Conservation (phyloP, 768 basidiomycete genomes). For the Tulasnella sp. region DNA sequence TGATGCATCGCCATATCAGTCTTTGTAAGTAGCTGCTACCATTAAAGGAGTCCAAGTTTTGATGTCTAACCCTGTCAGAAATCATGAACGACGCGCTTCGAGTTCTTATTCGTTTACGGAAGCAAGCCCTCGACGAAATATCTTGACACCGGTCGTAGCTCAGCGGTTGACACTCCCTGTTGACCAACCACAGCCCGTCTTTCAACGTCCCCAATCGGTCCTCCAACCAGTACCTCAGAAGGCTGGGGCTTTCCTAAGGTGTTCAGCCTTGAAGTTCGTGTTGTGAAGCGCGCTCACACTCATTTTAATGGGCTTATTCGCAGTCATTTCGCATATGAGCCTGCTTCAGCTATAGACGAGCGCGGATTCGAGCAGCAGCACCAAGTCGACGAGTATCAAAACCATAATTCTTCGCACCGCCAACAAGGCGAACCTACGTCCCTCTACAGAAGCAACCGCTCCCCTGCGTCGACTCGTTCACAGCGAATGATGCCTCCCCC, state of each 20-base stretch:
- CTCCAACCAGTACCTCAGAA: constrained; percentile 42
- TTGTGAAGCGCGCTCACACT: background rate
- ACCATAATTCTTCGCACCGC: too few relatives aligned
- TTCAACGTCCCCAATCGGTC: constrained; percentile 17
- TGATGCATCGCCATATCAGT: too few relatives aligned
- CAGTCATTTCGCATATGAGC: too few relatives aligned
- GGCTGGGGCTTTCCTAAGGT: constrained; percentile 15
- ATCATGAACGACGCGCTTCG: background rate
- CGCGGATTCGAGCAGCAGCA: too few relatives aligned
- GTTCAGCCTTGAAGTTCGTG: too few relatives aligned
- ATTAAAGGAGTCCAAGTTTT: background rate
- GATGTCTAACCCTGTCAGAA: background rate
- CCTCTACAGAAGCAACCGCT: too few relatives aligned
- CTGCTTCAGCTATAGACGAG: too few relatives aligned
- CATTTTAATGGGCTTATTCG: too few relatives aligned
- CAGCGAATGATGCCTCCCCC: too few relatives aligned
- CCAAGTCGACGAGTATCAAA: too few relatives aligned
- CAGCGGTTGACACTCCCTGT: constrained; percentile 57
- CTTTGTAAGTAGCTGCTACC: background rate
- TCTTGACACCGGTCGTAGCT: constrained; percentile 46
- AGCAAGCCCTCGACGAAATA: constrained; percentile 45
- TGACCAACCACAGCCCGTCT: constrained; percentile 43
- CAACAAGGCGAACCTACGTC: too few relatives aligned
- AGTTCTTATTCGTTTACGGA: background rate
- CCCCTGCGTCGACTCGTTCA: too few relatives aligned